Evolutionary conservation across 129 eudicot species (phyloP).

Genomic region (Pseudognaphalium luteoalbum): DNA sequence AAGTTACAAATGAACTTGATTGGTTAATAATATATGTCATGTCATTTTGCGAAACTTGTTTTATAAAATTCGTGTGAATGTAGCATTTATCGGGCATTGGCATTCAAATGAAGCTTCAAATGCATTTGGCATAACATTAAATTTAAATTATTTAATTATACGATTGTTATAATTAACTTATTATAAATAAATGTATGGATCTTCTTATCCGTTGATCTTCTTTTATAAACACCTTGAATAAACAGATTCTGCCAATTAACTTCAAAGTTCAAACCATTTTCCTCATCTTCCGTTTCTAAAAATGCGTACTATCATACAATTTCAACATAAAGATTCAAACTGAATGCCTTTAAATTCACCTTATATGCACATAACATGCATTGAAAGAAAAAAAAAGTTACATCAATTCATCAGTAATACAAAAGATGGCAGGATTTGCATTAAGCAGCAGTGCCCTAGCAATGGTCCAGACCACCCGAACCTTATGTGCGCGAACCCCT

Average conservation of each 20-base stretch:
- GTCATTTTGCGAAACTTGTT: too few species aligned
- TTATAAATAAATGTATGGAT: too few species aligned
- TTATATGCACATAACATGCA: background rate
- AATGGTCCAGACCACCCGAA: constrained; percentile 30
- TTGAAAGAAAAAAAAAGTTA: background rate
- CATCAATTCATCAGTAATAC: background rate
- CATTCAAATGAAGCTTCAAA: too few species aligned
- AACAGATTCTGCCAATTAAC: too few species aligned
- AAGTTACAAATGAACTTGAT: too few species aligned
- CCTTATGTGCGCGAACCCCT: constrained; percentile 10
- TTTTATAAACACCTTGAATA: background rate
- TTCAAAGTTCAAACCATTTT: background rate
- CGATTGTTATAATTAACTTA: too few species aligned
- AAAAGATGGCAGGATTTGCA: constrained; percentile 42
- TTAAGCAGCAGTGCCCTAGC: constrained; percentile 21
- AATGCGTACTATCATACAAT: constrained; percentile 4
- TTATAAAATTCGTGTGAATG: too few species aligned
- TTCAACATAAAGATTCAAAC: background rate
- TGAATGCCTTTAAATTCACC: constrained; percentile 15
- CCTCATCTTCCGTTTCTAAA: constrained; percentile 19
- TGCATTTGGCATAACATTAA: too few species aligned
- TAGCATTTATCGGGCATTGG: too few species aligned
- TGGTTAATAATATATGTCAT: too few species aligned
- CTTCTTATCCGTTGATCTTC: background rate
- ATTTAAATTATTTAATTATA: too few species aligned